Conservation (phyloP, 2,329 filamentous ascomycete genomes). For the Endoconidiophora laricicola region DNA sequence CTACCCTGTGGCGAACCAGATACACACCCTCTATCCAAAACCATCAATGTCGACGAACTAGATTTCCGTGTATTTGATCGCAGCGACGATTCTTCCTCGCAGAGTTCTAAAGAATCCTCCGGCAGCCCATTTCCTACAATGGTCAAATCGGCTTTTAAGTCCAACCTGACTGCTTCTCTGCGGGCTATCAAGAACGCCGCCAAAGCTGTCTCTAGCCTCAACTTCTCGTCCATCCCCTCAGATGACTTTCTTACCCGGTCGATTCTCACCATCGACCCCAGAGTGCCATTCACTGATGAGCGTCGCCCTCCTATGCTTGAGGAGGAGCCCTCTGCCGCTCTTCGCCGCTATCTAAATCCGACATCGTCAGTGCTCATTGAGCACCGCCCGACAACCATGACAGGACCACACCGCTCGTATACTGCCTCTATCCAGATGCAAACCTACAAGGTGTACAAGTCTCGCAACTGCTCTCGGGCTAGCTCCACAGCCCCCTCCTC, state of each 20-base stretch:
- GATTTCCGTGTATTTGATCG: slow-evolving; percentile 18
- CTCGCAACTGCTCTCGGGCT: slow-evolving; percentile 22
- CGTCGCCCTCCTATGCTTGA: slow-evolving; percentile 44
- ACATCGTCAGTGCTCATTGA: slow-evolving; percentile 19
- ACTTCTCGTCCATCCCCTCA: slow-evolving; percentile 45
- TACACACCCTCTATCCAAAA: slow-evolving; percentile 34
- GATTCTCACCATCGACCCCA: slow-evolving; percentile 49
- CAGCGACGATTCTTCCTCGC: slow-evolving; percentile 10
- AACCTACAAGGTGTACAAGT: slow-evolving; percentile 45
- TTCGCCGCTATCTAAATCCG: slow-evolving; percentile 52
- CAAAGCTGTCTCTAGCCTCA: slow-evolving; percentile 44
- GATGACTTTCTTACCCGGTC: slow-evolving; percentile 52
- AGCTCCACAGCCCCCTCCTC: slow-evolving; percentile 17
- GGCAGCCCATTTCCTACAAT: slow-evolving; percentile 8
- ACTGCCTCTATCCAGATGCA: slow-evolving; percentile 58
- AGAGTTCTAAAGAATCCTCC: background rate
- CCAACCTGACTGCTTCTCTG: slow-evolving; percentile 50
- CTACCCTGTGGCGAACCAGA: slow-evolving; percentile 36
- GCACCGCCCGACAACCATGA: slow-evolving; percentile 15
- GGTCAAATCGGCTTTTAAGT: slow-evolving; percentile 38
- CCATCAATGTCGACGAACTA: slow-evolving; percentile 33
- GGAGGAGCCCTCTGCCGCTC: slow-evolving; percentile 47
- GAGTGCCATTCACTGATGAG: slow-evolving; percentile 51
- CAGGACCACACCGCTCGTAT: slow-evolving; percentile 25
- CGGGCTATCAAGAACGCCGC: slow-evolving; percentile 47